Evolutionary conservation across 768 basidiomycete species (phyloP), one percentile per base, ranked within the genome.

Genomic region (Tricholoma hemisulphureum): DNA sequence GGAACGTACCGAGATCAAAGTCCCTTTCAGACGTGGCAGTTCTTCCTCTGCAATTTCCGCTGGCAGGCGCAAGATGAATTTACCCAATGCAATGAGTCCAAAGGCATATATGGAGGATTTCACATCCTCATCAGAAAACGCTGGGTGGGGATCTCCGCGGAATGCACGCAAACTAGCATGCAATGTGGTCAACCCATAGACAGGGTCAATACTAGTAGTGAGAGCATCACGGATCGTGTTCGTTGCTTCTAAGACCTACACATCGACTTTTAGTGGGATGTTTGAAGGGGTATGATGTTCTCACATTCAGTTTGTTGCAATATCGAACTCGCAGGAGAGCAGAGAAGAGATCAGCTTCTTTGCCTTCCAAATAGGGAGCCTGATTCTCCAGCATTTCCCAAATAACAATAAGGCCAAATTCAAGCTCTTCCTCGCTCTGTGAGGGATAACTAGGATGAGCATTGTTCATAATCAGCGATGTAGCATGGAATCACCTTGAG

Each of bases 21-120:
- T 91, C 24, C 69, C 73, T 65, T 84, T 85, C 54, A 95, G 70
- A 34, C 90, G 85, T 39, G 93, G 93, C 39, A 95, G 69, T 63
- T 94, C 92, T 63, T 95, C 93, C 70, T 93, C 92, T 20, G 93
- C 83, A 53, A 95, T 86, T 67, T 93, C 91, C 2, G 85, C 79
- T 14, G 93, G 93, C 16, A 95, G 77, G 32, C 87, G 84, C 57
- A 93, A 71, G 60, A 91, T 85, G 61, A 93, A 92, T 71, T 90
- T 93, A 32, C 89, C 91, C 11, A 95, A 71, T 1, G 88, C 91
- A 61, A 93, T 85, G 53, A 95, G 77, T 4, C 91, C 93, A 71
- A 93, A 94, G 4, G 91, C 90, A 67, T 87, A 87, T 1, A 88
- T 84, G 11, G 83, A 74, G 5, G 87, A 78, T 67, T 85, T 89